Evolutionary conservation across 2,329 filamentous ascomycete genomes (phyloP).

Genomic region (Coniella vitis): DNA sequence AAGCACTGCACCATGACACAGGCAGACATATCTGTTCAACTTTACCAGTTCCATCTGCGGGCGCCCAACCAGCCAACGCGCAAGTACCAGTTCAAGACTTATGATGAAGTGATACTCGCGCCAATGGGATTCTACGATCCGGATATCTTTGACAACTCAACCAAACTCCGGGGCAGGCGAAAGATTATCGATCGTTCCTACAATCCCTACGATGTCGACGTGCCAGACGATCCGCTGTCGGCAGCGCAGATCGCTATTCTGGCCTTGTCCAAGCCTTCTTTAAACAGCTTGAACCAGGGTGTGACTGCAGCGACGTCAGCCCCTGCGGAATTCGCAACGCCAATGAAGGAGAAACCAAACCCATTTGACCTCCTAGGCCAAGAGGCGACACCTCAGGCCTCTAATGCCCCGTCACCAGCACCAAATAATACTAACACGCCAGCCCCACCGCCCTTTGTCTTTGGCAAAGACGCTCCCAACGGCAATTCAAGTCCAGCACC

Average conservation of each 20-base stretch:
- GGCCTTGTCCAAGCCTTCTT: conserved; percentile 52
- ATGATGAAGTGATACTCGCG: conserved; percentile 91
- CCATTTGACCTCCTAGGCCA: conserved; percentile 65
- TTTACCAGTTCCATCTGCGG: conserved; percentile 84
- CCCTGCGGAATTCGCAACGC: conserved; percentile 46
- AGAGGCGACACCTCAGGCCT: conserved; percentile 73
- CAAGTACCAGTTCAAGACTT: conserved; percentile 94
- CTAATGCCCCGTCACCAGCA: conserved; percentile 78
- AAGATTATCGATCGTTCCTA: conserved; percentile 81
- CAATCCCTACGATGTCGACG: conserved; percentile 84
- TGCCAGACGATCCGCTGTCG: conserved; percentile 82
- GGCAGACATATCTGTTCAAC: conserved; percentile 79
- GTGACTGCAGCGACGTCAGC: conserved; percentile 38
- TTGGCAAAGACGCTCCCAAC: conserved; percentile 41
- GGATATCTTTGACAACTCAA: conserved; percentile 72
- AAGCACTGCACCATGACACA: conserved; percentile 91
- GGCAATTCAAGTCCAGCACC: conserved; percentile 45
- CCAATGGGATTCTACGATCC: conserved; percentile 94
- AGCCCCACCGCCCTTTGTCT: conserved; percentile 48
- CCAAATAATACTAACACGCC: conserved; percentile 72
- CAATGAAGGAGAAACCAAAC: conserved; percentile 56
- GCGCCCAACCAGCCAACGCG: conserved; percentile 81
- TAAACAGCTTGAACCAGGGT: conserved; percentile 26
- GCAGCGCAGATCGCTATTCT: conserved; percentile 69
- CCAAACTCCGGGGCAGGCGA: conserved; percentile 72